phyloP scores from a whole-genome alignment of 139 green algal species.

The Auxenochlorella protothecoides region DNA sequence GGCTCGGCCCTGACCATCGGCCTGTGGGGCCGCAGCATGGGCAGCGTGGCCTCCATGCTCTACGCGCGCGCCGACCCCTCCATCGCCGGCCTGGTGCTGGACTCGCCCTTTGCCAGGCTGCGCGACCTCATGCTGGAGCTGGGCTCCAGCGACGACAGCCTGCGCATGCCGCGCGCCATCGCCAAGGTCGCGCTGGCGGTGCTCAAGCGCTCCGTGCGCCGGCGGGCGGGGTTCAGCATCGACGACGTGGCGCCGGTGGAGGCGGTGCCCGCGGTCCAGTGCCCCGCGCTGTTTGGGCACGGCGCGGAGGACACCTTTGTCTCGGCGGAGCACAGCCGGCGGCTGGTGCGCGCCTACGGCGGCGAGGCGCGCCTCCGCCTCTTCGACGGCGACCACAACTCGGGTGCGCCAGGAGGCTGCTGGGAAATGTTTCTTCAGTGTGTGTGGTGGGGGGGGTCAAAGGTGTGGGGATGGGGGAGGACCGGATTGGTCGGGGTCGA shows the following conservation, averaged over 20 bases:
- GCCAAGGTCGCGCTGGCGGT: conserved; percentile 46
- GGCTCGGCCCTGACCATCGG: conserved; percentile 58
- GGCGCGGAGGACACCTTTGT: conserved; percentile 75
- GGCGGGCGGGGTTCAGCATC: conserved; percentile 74
- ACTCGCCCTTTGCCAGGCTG: conserved; percentile 83
- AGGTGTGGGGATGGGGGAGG: not conserved
- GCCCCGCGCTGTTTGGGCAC: conserved; percentile 89
- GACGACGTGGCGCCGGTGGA: conserved; percentile 49
- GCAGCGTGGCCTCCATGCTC: conserved; percentile 83
- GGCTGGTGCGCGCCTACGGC: conserved; percentile 52
- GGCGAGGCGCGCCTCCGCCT: conserved; percentile 80
- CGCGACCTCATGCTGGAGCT: conserved; percentile 85
- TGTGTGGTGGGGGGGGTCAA: not conserved
- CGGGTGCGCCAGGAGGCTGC: conserved; percentile 12
- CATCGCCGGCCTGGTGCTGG: conserved; percentile 73
- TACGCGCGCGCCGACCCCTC: conserved; percentile 59
- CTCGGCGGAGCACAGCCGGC: conserved; percentile 51
- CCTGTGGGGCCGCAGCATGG: conserved; percentile 93
- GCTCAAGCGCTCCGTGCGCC: conserved; percentile 60
- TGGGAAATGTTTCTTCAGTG: no score
- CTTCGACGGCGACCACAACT: conserved; percentile 95
- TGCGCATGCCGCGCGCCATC: conserved; percentile 1
- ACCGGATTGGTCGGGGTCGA: not conserved
- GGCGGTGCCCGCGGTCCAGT: conserved; percentile 36
- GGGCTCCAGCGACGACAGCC: conserved; percentile 27